Percentiles rank a stretch among this genome's conserved stretches.
phyloP scores from a whole-genome alignment of 176 grass and related monocot species.

The Phoenix dactylifera region DNA sequence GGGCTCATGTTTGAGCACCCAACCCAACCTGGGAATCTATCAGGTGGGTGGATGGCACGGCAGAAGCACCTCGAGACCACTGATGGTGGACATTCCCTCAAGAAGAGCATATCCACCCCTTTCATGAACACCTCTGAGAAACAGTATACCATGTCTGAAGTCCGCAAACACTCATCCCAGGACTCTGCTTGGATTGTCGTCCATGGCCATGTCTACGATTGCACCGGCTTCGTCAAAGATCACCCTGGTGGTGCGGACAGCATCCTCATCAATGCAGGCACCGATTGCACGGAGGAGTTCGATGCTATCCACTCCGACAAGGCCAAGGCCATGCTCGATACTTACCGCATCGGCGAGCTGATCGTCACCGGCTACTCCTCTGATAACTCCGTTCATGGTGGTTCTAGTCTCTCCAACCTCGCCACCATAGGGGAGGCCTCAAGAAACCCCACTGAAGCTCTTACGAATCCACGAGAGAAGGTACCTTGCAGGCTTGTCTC shows the following conservation, averaged over 20 bases:
- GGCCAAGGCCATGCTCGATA: conserved; percentile 37
- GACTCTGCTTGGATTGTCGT: conserved; percentile 84
- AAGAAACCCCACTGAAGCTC: conserved; percentile 20
- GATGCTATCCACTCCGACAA: conserved; percentile 87
- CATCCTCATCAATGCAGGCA: conserved; percentile 88
- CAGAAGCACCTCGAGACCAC: conserved; percentile 34
- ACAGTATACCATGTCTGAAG: conserved; percentile 41
- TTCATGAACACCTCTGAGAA: conserved; percentile 37
- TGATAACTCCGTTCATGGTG: conserved; percentile 15
- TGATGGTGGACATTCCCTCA: conserved; percentile 30
- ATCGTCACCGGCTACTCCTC: conserved; percentile 2
- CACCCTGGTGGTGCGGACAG: conserved; percentile 82
- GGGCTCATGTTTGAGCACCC: conserved; percentile 68
- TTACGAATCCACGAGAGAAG: conserved; percentile 44
- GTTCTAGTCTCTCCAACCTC: conserved; percentile 17
- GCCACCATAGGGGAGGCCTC: conserved; percentile 54
- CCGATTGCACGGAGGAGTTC: conserved; percentile 90
- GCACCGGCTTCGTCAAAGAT: conserved; percentile 69
- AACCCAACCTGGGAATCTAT: conserved; percentile 55
- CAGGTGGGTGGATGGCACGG: conserved; percentile 64
- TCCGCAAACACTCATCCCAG: conserved; percentile 38
- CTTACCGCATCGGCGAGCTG: conserved; percentile 66
- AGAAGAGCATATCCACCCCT: conserved; percentile 47
- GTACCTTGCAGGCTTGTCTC: conserved; percentile 39
- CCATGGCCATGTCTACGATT: conserved; percentile 77